These are phyloP conservation scores for Euphorbia corollata DNA, from an alignment of 441 rosid genomes.

Conservation along the genomic window DNA sequence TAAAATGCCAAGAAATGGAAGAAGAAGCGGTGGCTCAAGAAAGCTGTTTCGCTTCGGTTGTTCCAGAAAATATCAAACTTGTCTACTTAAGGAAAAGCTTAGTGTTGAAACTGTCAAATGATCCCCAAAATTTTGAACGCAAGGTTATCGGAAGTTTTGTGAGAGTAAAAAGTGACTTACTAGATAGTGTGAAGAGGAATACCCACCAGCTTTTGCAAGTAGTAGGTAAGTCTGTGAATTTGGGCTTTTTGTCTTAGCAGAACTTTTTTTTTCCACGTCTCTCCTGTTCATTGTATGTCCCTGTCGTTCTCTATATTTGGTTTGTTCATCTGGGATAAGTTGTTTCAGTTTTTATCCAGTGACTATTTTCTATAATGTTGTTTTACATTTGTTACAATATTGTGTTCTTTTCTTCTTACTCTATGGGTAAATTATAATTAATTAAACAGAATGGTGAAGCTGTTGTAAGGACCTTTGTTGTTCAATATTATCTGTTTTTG, in stretches of 20 bases:
- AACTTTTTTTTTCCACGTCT: neutral
- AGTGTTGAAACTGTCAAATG: constrained; percentile 35
- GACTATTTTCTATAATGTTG: neutral
- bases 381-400: neutral
- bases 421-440: neutral
- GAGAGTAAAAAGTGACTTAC: constrained; percentile 43
- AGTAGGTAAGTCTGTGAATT: constrained; percentile 32
- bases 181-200: constrained; percentile 25
- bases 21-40: constrained; percentile 14
- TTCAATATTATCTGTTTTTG: neutral
- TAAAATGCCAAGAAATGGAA: constrained; percentile 6
- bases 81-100: constrained; percentile 48
- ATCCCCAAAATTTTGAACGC: constrained; percentile 30
- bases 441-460: neutral
- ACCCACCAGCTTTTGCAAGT: constrained; percentile 43
- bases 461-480: neutral
- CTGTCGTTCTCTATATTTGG: too few species aligned
- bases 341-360: neutral
- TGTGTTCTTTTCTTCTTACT: neutral
- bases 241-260: neutral
- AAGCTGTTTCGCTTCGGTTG: constrained; percentile 41
- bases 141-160: constrained; percentile 61
- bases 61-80: constrained; percentile 39
- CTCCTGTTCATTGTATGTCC: neutral
- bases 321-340: neutral